Conservation (phyloP, 2,329 filamentous ascomycete species). For the Podosphaera fusca region DNA sequence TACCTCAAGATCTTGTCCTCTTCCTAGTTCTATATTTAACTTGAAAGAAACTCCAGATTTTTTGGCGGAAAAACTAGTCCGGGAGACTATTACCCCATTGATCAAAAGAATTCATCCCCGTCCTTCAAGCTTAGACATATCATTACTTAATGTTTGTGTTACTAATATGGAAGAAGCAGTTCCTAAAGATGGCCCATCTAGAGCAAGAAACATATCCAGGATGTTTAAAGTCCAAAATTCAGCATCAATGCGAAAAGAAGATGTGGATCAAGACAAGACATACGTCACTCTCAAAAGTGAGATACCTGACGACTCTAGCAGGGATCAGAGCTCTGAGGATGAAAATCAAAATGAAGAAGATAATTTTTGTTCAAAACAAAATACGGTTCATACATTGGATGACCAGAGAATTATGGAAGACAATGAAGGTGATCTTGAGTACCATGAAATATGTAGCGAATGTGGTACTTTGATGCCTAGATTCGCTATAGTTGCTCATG, state of each 20-base stretch:
- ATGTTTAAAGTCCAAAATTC: slow-evolving; percentile 45
- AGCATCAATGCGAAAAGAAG: not conserved
- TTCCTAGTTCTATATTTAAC: slow-evolving; percentile 54
- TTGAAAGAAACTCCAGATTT: slow-evolving; percentile 31
- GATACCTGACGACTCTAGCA: not conserved
- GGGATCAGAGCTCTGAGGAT: slow-evolving; percentile 14
- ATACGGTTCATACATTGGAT: slow-evolving; percentile 6
- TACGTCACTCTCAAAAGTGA: not conserved
- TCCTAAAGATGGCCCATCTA: slow-evolving; percentile 13
- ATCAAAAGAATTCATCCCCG: slow-evolving; percentile 54
- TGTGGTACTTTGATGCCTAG: slow-evolving; percentile 24
- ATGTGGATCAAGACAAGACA: not conserved
- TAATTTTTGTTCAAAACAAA: slow-evolving; percentile 9
- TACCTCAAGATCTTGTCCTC: slow-evolving; percentile 48
- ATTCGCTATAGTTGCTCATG: slow-evolving; percentile 27
- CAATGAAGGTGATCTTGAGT: slow-evolving; percentile 8
- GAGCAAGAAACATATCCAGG: slow-evolving; percentile 49
- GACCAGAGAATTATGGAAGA: slow-evolving; percentile 10
- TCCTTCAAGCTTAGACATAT: slow-evolving; percentile 45
- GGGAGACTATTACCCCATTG: slow-evolving; percentile 43
- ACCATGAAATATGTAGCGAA: slow-evolving; percentile 17
- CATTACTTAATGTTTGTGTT: slow-evolving; percentile 67
- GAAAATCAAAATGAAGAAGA: slow-evolving; percentile 10
- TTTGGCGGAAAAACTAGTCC: slow-evolving; percentile 44
- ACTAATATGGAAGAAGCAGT: slow-evolving; percentile 54